Evolutionary conservation across 2,329 filamentous ascomycete genomes (phyloP).

Genomic region (Xylariaceae sp.): DNA sequence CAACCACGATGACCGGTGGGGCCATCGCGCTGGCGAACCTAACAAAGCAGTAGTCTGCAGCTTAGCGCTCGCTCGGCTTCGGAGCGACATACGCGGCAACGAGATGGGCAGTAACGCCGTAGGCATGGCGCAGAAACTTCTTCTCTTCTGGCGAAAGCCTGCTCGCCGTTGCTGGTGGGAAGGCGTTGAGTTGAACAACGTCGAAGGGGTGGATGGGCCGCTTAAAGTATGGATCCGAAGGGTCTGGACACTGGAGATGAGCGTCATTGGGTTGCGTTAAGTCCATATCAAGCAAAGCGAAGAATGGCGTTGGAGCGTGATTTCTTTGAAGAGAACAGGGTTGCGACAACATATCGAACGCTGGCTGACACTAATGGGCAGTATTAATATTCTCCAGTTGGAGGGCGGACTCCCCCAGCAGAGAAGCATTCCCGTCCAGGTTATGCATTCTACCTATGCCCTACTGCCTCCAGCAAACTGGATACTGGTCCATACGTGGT

Average conservation of each 20-base stretch:
- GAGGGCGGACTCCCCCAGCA: not conserved
- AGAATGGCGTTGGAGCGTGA: conserved; percentile 23
- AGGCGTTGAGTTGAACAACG: conserved; percentile 82
- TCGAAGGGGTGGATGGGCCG: conserved; percentile 85
- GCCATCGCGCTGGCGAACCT: conserved; percentile 92
- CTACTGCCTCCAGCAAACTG: not conserved
- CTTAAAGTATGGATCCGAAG: conserved; percentile 97
- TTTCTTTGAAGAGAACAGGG: conserved; percentile 14
- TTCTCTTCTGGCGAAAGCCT: conserved; percentile 97
- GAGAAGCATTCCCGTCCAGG: not conserved
- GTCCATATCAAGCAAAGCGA: conserved; percentile 23
- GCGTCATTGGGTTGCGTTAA: conserved; percentile 78
- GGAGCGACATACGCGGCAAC: conserved; percentile 84
- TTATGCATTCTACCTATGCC: not conserved
- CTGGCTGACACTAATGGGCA: conserved; percentile 2
- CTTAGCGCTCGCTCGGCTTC: conserved; percentile 83
- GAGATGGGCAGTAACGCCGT: conserved; percentile 73
- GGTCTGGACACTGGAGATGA: conserved; percentile 99
- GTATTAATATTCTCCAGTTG: conserved; percentile 1
- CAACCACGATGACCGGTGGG: conserved; percentile 92
- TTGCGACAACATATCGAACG: conserved; percentile 14
- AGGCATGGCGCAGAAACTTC: conserved; percentile 96
- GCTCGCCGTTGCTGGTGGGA: conserved; percentile 99
- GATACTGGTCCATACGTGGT: not conserved
- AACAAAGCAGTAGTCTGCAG: conserved; percentile 99